These are phyloP conservation scores for Cercospora sp. DNA, from an alignment of 2,329 filamentous ascomycete genomes.

Conservation along the genomic window DNA sequence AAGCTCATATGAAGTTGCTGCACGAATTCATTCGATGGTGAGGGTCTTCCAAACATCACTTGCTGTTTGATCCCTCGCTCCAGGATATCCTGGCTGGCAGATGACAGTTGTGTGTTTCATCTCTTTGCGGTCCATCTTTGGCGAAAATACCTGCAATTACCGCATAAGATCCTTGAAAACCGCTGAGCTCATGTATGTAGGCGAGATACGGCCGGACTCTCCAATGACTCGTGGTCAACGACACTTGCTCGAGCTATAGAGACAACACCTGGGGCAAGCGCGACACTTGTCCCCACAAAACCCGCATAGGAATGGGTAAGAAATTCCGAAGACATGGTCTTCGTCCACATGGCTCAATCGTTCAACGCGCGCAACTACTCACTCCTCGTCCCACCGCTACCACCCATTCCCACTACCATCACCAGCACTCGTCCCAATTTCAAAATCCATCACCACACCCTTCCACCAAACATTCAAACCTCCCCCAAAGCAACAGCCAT, in stretches of 20 bases:
- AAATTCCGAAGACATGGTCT: neutral
- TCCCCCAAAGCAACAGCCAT: slow-evolving; percentile 9
- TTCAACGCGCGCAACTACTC: neutral
- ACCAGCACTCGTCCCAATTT: no score
- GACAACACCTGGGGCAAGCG: neutral
- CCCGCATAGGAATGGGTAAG: neutral
- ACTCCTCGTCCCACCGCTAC: no score
- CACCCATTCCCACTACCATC: neutral
- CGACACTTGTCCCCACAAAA: neutral
- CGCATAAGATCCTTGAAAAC: neutral
- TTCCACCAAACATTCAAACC: neutral
- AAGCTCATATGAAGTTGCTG: neutral
- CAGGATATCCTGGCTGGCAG: neutral
- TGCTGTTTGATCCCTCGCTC: neutral
- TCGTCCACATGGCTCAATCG: neutral
- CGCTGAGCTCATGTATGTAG: neutral
- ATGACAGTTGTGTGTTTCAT: neutral
- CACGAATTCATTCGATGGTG: no score
- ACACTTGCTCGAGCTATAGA: neutral
- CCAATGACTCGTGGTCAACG: neutral
- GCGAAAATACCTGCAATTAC: neutral
- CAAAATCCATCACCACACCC: neutral
- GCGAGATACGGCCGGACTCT: neutral
- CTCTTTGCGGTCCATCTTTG: neutral
- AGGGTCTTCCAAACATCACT: neutral